phyloP scores from a whole-genome alignment of 1,139 yeast species.

The Yamadazyma oceani region DNA sequence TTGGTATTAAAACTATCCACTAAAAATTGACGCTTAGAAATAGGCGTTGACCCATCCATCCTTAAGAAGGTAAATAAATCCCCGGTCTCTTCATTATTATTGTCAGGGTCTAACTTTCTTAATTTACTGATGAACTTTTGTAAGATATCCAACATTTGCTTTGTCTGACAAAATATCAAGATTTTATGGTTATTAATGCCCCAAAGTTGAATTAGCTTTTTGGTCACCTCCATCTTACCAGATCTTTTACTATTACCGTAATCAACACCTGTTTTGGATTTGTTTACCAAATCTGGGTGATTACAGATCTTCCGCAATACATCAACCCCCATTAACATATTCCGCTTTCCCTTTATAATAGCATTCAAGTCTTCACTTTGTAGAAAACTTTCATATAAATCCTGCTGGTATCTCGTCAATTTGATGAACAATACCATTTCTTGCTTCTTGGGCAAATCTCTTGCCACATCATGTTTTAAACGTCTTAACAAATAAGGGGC shows the following conservation, averaged over 20 bases:
- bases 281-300: slow-evolving; percentile 82
- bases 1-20: slow-evolving; percentile 80
- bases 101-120: slow-evolving; percentile 24
- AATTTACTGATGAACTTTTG: slow-evolving; percentile 57
- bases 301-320: slow-evolving; percentile 87
- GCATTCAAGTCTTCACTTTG: slow-evolving; percentile 74
- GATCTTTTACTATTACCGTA: slow-evolving; percentile 72
- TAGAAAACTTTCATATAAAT: slow-evolving; percentile 69
- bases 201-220: slow-evolving; percentile 77
- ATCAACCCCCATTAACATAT: slow-evolving; percentile 88
- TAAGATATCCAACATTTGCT: slow-evolving; percentile 89
- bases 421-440: slow-evolving; percentile 94
- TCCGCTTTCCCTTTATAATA: slow-evolving; percentile 73
- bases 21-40: slow-evolving; percentile 67
- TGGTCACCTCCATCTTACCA: slow-evolving; percentile 90
- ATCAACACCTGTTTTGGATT: slow-evolving; percentile 41
- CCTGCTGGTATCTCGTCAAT: slow-evolving; percentile 73
- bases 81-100: slow-evolving; percentile 14
- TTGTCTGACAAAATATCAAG: slow-evolving; percentile 82
- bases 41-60: slow-evolving; percentile 95
- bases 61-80: slow-evolving; percentile 54
- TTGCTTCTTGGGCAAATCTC: slow-evolving; percentile 87
- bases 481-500: slow-evolving; percentile 87
- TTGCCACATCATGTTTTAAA: slow-evolving; percentile 93
- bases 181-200: slow-evolving; percentile 73